Base-by-base conservation (phyloP, 1,139 yeast species). In the Kodamaea sp. region DNA sequence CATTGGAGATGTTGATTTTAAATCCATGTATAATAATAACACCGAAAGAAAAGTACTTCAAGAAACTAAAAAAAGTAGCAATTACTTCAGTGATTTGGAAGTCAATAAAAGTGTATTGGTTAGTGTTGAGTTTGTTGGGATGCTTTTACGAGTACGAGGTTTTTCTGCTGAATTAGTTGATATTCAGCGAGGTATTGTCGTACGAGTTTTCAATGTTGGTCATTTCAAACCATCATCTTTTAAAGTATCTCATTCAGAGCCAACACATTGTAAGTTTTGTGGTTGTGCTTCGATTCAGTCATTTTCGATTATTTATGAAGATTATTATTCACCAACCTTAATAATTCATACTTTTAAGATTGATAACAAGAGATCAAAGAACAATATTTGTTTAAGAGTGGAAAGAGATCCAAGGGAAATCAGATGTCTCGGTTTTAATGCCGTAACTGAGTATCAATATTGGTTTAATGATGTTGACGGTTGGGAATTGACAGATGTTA, bases 321-420 rank as follows among this genome's bases (percentile, higher is more conserved):
- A 82, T 47, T 60, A 62, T 22, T 81, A 77, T 40, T 66, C 73
- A 1, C 73, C 73, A 7, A 75, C 79, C 1, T 65, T 87, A 35
- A 80, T 84, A 6, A 67, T 85, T 59, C 96, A 87, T 52, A 82
- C 94, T 0, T 80, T 79, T 53, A 76, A 75, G 36, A 78, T 83
- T 37, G 87, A 82, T 43, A 56, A 53, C 27, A 84, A 84, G 53
- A 71, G 83, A 43, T 88, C 95, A 4, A 84, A 85, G 52, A 84
- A 79, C 45, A 82, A 79, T 50, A 88, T 88, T 35, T 88, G 96
- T 60, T 63, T 87, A 40, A 78, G 96, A 62, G 95, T 85, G 29
- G 96, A 88, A 61, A 82, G 96, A 73, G 96, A 88, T 62, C 88
- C 92, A 1, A 73, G 95, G 54, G 96, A 88, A 64, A 85, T 87